Evolutionary conservation across 2,329 filamentous ascomycete genomes (phyloP), one percentile per base, ranked within the genome.

Genomic region (Trematosphaeria pertusa): DNA sequence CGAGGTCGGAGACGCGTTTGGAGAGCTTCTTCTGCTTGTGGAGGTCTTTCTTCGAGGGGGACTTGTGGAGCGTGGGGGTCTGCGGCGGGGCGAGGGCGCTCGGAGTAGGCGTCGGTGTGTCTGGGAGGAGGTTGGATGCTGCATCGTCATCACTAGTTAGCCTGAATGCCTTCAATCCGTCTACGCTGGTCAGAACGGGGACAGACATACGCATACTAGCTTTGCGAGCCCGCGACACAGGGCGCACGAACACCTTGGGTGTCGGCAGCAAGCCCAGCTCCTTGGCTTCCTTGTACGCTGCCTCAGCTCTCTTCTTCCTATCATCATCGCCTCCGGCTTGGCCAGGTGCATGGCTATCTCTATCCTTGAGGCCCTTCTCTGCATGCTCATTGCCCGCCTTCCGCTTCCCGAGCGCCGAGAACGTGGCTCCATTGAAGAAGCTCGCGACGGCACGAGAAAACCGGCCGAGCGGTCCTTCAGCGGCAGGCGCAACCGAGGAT

Each of bases 1-100:
- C 83, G 10, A 86, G 75, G 53, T 85, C 78, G 54, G 81, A 84
- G 21, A 86, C 82, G 41, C 81, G 77, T 68, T 83, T 84, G 31
- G 76, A 72, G 22, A 86, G 69, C 51, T 82, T 84, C 47, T 78
- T 73, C 56, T 85, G 81, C 57, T 78, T 80, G 38, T 78, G 73
- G 5, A 86, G 68, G 41, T 86, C 83, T 55, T 78, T 81, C 58
- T 79, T 81, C 2, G 81, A 83, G 2, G 76, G 75, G 18, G 78
- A 74, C 31, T 73, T 75, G 46, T 75, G 76, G 24, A 81, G 62
- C 5, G 56, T 51, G 1, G 64, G 67, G 1, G 62, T 66, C 21
- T 53, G 49, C 11, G 62, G 24, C 18, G n/a, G 31, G 24, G 32
- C 35, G 7, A 51, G 38, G 9, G 42, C 19, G 30, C 28, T 24